Evolutionary conservation across 202 grass and related monocot genomes (phyloP).

Genomic region (Brachypodium distachyon): DNA sequence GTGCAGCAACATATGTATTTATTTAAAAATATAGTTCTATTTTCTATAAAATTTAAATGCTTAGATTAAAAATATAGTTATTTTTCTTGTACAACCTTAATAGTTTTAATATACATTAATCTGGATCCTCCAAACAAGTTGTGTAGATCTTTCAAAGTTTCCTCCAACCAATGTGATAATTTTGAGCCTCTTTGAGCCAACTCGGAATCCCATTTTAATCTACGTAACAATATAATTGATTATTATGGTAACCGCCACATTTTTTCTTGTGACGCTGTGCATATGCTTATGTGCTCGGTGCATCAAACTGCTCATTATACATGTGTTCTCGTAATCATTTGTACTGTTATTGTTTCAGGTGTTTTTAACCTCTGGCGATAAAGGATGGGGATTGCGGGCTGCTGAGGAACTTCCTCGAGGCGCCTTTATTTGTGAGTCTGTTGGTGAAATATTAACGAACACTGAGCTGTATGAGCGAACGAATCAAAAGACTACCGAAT

Average conservation of each 20-base stretch:
- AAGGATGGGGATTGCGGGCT: slow-evolving; percentile 72
- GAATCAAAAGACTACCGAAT: slow-evolving; percentile 22
- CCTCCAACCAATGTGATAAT: not conserved
- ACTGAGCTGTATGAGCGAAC: slow-evolving; percentile 69
- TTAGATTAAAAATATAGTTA: not conserved
- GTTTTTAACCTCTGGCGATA: slow-evolving; percentile 59
- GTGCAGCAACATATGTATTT: not conserved
- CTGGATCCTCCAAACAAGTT: not conserved
- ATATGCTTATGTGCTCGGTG: not conserved
- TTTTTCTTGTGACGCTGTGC: not conserved
- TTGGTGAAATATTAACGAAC: slow-evolving; percentile 92
- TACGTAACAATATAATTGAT: not conserved
- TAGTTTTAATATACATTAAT: not conserved
- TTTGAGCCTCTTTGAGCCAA: not conserved
- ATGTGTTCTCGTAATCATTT: not conserved
- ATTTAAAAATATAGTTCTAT: not conserved
- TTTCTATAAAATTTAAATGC: not conserved
- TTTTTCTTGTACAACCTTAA: not conserved
- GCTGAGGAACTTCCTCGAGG: slow-evolving; percentile 60
- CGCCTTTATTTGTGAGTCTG: slow-evolving; percentile 86
- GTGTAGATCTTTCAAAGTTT: not conserved
- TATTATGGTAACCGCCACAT: not conserved
- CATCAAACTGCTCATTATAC: not conserved
- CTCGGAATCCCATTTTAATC: not conserved
- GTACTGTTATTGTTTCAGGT: slow-evolving; percentile 53